Conservation (phyloP, 495 filamentous ascomycete species). For the Neurospora sp. region DNA sequence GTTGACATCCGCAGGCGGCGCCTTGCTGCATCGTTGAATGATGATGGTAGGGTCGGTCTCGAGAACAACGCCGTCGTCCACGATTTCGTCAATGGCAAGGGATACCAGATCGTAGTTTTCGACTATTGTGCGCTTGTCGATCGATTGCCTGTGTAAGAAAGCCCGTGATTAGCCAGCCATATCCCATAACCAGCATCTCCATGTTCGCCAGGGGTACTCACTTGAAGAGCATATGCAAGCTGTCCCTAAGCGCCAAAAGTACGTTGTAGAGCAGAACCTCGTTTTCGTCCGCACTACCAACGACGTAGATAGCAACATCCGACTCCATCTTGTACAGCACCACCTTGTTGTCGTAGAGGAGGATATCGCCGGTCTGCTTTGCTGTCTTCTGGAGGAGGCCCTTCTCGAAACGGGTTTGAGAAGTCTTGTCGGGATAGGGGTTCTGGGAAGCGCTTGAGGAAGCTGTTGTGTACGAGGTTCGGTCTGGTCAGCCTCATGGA, state of each 20-base stretch:
- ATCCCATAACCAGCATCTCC: constrained; percentile 27
- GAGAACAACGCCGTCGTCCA: constrained; percentile 93
- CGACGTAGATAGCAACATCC: constrained; percentile 95
- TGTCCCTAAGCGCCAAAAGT: constrained; percentile 77
- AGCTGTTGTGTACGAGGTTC: not conserved
- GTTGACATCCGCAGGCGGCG: constrained; percentile 84
- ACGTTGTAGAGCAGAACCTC: constrained; percentile 95
- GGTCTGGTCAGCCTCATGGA: not conserved
- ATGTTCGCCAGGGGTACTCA: not conserved
- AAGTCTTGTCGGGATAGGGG: constrained; percentile 82
- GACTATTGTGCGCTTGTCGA: constrained; percentile 93
- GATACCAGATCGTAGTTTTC: constrained; percentile 95
- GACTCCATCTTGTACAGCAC: constrained; percentile 97
- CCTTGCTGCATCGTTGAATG: constrained; percentile 78
- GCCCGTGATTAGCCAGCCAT: constrained; percentile 19
- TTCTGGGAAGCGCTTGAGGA: constrained; percentile 33
- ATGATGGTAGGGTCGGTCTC: constrained; percentile 94
- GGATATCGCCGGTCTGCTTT: constrained; percentile 89
- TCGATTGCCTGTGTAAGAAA: constrained; percentile 48
- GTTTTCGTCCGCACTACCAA: constrained; percentile 79
- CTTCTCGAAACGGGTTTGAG: constrained; percentile 94
- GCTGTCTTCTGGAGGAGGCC: constrained; percentile 91
- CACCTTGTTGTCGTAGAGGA: constrained; percentile 88
- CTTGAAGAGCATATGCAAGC: constrained; percentile 84
- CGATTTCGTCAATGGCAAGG: constrained; percentile 88